Evolutionary conservation across 768 basidiomycete genomes (phyloP).

Genomic region (Hortiboletus flavorubellus): DNA sequence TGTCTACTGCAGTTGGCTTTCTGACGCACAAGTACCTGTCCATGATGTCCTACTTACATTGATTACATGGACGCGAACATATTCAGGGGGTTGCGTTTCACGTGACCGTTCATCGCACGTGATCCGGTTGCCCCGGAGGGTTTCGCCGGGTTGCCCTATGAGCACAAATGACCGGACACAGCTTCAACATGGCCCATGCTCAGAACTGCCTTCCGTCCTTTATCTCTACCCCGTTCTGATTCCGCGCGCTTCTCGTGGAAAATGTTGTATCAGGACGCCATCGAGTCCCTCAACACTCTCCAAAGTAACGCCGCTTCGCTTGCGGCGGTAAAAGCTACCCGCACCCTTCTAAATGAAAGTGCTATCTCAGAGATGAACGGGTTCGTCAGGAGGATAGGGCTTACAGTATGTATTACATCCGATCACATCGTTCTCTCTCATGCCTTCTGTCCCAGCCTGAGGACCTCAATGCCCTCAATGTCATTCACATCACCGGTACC

Average conservation of each 20-base stretch:
- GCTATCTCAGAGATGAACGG: constrained; percentile 89
- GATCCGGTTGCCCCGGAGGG: neutral
- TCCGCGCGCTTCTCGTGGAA: constrained; percentile 22
- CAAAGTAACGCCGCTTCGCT: constrained; percentile 95
- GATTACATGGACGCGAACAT: neutral
- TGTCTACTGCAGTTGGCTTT: constrained; percentile 15
- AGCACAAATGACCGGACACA: no score
- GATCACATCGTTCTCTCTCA: constrained; percentile 7
- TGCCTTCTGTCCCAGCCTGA: constrained; percentile 49
- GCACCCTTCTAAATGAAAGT: constrained; percentile 46
- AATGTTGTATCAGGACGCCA: constrained; percentile 73
- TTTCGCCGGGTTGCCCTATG: neutral
- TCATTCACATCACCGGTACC: constrained; percentile 95
- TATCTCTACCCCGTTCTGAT: neutral
- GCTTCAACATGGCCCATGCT: constrained; percentile 3
- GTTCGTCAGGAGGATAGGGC: constrained; percentile 83
- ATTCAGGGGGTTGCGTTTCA: constrained; percentile 9
- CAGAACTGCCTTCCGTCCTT: neutral
- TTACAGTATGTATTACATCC: constrained; percentile 53
- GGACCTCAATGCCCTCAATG: constrained; percentile 84
- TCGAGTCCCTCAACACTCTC: constrained; percentile 69
- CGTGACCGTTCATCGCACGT: constrained; percentile 9
- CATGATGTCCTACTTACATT: constrained; percentile 11
- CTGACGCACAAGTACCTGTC: constrained; percentile 26
- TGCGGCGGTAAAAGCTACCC: constrained; percentile 75